These are phyloP conservation scores for Cynara cardunculus DNA, from an alignment of 129 eudicot genomes.

Conservation along the genomic window DNA sequence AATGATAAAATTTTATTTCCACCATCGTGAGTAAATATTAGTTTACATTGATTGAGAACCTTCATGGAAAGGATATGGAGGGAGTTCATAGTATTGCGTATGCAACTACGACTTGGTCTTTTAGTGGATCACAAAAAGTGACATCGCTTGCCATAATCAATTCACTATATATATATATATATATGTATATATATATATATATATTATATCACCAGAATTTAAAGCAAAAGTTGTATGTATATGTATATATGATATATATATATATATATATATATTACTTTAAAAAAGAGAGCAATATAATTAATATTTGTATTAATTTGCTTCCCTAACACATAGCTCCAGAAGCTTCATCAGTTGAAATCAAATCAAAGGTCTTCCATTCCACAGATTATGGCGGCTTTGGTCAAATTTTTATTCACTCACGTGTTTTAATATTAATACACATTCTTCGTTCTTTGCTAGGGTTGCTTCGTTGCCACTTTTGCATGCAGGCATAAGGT, in stretches of 20 bases:
- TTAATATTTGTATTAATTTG: background rate
- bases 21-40: background rate
- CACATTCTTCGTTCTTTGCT: background rate
- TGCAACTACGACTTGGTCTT: slow-evolving; percentile 3
- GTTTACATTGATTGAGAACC: background rate
- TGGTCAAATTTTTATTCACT: background rate
- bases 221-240: background rate
- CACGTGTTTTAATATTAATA: slow-evolving; percentile 11
- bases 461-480: background rate
- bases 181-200: background rate
- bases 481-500: slow-evolving; percentile 4
- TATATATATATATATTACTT: background rate
- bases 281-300: background rate
- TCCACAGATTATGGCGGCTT: slow-evolving; percentile 12
- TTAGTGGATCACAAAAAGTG: background rate
- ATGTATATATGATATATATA: background rate
- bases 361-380: slow-evolving; percentile 14
- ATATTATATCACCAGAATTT: background rate
- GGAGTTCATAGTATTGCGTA: background rate
- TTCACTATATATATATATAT: background rate
- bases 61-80: background rate
- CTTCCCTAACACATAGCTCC: background rate
- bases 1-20: background rate
- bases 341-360: background rate
- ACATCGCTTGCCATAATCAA: background rate